Base-by-base conservation (phyloP, 176 grass and related monocot species). In the Zea luxurians region DNA sequence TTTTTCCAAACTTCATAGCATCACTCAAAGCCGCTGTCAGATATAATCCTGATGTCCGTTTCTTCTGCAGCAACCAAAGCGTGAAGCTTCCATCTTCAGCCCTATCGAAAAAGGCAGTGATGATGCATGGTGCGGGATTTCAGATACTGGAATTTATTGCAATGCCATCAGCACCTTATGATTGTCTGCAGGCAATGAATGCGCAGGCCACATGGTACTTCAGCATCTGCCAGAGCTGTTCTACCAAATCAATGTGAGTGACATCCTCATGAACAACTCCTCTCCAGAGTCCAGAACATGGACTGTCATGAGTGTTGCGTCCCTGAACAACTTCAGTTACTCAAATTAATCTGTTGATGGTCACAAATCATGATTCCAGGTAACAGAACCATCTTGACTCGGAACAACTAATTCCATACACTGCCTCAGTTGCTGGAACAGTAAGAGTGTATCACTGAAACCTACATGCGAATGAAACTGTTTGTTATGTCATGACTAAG, bases 401-500 rank as follows among this genome's bases (percentile, higher is more conserved):
- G 35, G 38, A 40, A 40, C 38, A 40, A 5, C 5, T 61, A 36
- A 57, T 57, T 57, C 54, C 72, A 72, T 35, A 72, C 10, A 74
- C 27, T 59, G 18, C 7, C 52, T 57, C 13, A 2, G 36, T 8
- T 6, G 15, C 8, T 8, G 46, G n/a, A 8, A 48, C 79, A 47
- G 7, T n/a, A n/a, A 76, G 4, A 80, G 64, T 11, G 0, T 57
- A 48, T 4, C 41, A 66, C 4, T 13, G 35, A 59, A 48, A 43
- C 41, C 85, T 87, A 70, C 86, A 84, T 43, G 66, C 21, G 70
- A 65, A 88, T 38, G 36, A 20, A 58, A 52, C n/a, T 60, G 13
- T 71, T 50, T n/a, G 54, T 88, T 62, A 84, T 44, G 17, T 15
- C 44, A 74, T 11, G 5, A 37, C 13, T 27, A 4, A 13, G 2